Percentiles rank a stretch among this genome's conserved stretches.
These are phyloP conservation scores for Lachnellula occidentalis DNA, from an alignment of 2,329 filamentous ascomycete genomes.

Conservation along the genomic window DNA sequence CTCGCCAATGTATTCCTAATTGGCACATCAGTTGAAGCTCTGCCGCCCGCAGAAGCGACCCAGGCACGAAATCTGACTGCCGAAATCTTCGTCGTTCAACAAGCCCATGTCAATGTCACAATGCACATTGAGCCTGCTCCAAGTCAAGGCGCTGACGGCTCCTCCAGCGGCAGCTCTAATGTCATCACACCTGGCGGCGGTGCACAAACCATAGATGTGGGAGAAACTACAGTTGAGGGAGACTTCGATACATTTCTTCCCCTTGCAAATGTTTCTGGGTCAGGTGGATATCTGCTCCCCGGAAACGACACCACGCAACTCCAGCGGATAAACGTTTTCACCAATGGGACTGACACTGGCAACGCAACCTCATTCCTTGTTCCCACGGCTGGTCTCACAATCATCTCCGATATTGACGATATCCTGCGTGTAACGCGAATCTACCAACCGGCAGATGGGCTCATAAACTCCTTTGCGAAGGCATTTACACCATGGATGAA, in stretches of 20 bases:
- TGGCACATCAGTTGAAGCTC: slow-evolving; percentile 53
- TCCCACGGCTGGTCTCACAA: slow-evolving; percentile 61
- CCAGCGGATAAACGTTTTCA: slow-evolving; percentile 64
- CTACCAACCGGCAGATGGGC: slow-evolving; percentile 66
- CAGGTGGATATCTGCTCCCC: slow-evolving; percentile 45
- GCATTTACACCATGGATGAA: slow-evolving; percentile 69
- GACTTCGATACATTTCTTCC: slow-evolving; percentile 69
- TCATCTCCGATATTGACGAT: slow-evolving; percentile 75
- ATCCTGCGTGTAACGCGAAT: slow-evolving; percentile 78
- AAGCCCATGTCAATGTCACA: slow-evolving; percentile 56
- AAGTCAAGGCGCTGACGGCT: slow-evolving; percentile 45
- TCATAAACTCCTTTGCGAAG: slow-evolving; percentile 71
- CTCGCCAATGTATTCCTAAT: slow-evolving; percentile 68
- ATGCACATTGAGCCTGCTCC: slow-evolving; percentile 56
- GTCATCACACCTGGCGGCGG: slow-evolving; percentile 51
- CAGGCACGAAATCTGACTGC: slow-evolving; percentile 70
- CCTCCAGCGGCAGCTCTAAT: slow-evolving; percentile 40
- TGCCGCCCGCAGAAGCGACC: slow-evolving; percentile 53
- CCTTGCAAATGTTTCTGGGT: slow-evolving; percentile 52
- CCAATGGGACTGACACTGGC: slow-evolving; percentile 58
- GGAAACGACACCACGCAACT: slow-evolving; percentile 61
- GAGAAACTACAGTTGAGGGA: slow-evolving; percentile 59
- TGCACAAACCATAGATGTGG: slow-evolving; percentile 55
- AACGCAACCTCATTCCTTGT: slow-evolving; percentile 75
- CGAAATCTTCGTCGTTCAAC: slow-evolving; percentile 71